Conservation (phyloP, 2,329 filamentous ascomycete genomes). For the Myotisia sp. region DNA sequence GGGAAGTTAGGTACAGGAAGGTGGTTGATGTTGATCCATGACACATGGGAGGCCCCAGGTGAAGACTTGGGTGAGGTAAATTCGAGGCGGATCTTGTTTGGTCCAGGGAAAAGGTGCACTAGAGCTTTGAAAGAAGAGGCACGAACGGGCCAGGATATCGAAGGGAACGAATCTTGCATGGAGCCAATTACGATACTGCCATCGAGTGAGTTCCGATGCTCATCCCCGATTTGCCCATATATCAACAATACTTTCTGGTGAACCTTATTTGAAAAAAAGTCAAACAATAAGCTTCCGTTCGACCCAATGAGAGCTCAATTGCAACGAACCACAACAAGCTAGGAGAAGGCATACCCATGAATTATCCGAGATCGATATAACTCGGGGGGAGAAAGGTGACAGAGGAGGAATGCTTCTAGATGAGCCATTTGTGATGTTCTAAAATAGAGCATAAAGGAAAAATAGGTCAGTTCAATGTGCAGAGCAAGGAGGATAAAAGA, state of each 20-base stretch:
- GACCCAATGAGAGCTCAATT: neutral
- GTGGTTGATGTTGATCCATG: conserved; percentile 73
- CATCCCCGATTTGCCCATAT: conserved; percentile 61
- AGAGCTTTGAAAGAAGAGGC: conserved; percentile 86
- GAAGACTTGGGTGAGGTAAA: conserved; percentile 72
- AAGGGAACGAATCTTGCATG: conserved; percentile 71
- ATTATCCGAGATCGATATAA: conserved; percentile 65
- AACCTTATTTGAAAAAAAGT: conserved; percentile 50
- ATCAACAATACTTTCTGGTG: conserved; percentile 82
- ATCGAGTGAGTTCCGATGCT: conserved; percentile 53
- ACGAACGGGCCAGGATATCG: conserved; percentile 72
- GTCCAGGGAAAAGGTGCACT: conserved; percentile 78
- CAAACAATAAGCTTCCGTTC: conserved; percentile 9
- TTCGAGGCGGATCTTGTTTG: conserved; percentile 76
- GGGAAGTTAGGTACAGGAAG: conserved; percentile 64
- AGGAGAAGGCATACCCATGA: conserved; percentile 53
- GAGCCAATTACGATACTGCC: conserved; percentile 67
- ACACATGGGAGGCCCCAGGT: conserved; percentile 55
- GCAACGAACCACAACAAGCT: neutral
- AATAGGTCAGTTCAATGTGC: no score
- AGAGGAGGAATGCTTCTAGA: conserved; percentile 44
- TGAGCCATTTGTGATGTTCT: no score
- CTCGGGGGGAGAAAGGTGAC: conserved; percentile 67
- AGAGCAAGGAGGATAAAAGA: neutral
- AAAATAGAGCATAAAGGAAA: no score